Base-by-base conservation (phyloP, 768 basidiomycete species). In the Mycena rebaudengoi region DNA sequence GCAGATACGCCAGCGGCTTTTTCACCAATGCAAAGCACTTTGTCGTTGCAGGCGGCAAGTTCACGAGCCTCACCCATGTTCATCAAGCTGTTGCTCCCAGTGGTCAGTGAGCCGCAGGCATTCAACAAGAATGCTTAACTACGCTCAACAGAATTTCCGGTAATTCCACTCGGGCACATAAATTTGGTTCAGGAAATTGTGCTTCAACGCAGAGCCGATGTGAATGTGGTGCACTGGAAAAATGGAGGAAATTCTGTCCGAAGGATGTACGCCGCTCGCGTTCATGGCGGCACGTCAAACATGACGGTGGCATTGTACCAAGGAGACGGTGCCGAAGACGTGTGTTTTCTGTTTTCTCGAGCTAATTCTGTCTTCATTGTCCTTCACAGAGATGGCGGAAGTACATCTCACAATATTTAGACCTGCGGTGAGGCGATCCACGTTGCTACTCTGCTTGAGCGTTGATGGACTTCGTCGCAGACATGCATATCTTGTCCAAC, bases 31-130 rank as follows among this genome's bases (percentile, higher is more conserved):
- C 46, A 48, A 48, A 48, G 26, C 12, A 48, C 46, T 48, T 48
- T 48, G 46, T 48, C 46, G 46, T 48, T 26, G 46, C 46, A n/a
- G 46, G 46, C 43, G 43, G n/a, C n/a, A n/a, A n/a, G n/a, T n/a
- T n/a, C n/a, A n/a, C n/a, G n/a, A n/a, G n/a, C n/a, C n/a, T n/a
- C n/a, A n/a, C n/a, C n/a, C n/a, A n/a, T n/a, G n/a, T n/a, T n/a
- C n/a, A n/a, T n/a, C n/a, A n/a, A n/a, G n/a, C n/a, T n/a, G n/a
- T n/a, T n/a, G n/a, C n/a, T n/a, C n/a, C n/a, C n/a, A n/a, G n/a
- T n/a, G n/a, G n/a, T n/a, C n/a, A n/a, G n/a, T n/a, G n/a, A n/a
- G n/a, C n/a, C n/a, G n/a, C n/a, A n/a, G n/a, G n/a, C n/a, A n/a
- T n/a, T n/a, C n/a, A n/a, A n/a, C n/a, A n/a, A n/a, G n/a, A n/a